Conservation (phyloP, 148 eudicot species). For the Rhododendron simsii region DNA sequence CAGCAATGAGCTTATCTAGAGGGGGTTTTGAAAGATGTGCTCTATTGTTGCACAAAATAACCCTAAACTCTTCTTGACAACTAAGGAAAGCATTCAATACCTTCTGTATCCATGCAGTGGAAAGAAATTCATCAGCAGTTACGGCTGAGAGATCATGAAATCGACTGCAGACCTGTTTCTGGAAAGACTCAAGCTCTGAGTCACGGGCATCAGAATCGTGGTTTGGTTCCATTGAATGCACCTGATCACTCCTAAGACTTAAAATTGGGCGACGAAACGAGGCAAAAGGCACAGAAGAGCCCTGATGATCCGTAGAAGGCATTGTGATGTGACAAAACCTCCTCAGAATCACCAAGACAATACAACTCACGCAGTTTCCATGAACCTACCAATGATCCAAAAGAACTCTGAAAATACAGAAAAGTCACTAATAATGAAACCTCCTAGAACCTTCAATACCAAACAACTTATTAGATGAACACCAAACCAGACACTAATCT, state of each 20-base stretch:
- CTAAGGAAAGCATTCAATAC: slow-evolving; percentile 37
- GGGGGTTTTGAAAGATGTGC: slow-evolving; percentile 41
- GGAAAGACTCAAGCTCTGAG: slow-evolving; percentile 34
- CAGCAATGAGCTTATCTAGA: slow-evolving; percentile 37
- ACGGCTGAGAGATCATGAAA: slow-evolving; percentile 40
- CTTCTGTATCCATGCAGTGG: slow-evolving; percentile 48
- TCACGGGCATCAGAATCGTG: slow-evolving; percentile 24
- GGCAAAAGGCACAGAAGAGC: slow-evolving; percentile 37
- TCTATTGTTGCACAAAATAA: slow-evolving; percentile 33
- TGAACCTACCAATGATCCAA: neutral
- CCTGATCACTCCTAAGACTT: slow-evolving; percentile 35
- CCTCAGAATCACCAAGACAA: slow-evolving; percentile 25
- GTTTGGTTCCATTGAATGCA: slow-evolving; percentile 39
- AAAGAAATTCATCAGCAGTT: slow-evolving; percentile 49
- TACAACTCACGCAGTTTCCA: slow-evolving; percentile 9
- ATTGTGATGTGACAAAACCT: slow-evolving; percentile 22
- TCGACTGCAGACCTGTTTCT: slow-evolving; percentile 26
- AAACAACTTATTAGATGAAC: neutral
- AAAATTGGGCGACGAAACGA: slow-evolving; percentile 44
- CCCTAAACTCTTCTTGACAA: slow-evolving; percentile 53
- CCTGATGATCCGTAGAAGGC: slow-evolving; percentile 42
- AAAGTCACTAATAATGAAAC: neutral
- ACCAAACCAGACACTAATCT: neutral
- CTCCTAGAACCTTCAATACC: neutral
- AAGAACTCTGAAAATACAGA: neutral